Evolutionary conservation across 805 yeast species (phyloP).

Genomic region (Starmerella sp.): DNA sequence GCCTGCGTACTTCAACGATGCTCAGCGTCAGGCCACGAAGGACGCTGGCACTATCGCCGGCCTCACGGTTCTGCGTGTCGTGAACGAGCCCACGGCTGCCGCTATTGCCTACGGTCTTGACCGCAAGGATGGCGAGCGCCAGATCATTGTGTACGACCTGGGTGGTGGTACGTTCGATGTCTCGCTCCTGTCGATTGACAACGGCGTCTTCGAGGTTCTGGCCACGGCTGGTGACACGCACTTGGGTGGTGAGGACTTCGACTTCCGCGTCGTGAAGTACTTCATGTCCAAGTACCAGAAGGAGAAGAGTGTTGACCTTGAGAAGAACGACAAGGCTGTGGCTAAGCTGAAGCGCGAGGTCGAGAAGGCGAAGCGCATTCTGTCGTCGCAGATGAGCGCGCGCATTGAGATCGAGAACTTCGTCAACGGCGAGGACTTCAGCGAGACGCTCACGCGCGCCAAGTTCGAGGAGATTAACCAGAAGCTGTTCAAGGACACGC

Average conservation of each 20-base stretch:
- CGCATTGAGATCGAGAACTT: constrained; percentile 94
- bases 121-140: constrained; percentile 66
- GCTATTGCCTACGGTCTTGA: constrained; percentile 95
- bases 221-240: constrained; percentile 96
- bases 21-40: constrained; percentile 89
- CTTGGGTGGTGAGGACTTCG: constrained; percentile 96
- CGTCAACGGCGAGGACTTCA: constrained; percentile 88
- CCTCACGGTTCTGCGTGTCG: constrained; percentile 74
- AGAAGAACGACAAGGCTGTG: constrained; percentile 71
- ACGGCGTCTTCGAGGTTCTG: constrained; percentile 84
- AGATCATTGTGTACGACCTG: constrained; percentile 82
- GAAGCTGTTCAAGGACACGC: constrained; percentile 84
- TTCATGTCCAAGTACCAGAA: constrained; percentile 77
- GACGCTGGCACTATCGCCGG: constrained; percentile 92
- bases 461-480: constrained; percentile 94
- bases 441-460: constrained; percentile 92
- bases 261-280: constrained; percentile 77
- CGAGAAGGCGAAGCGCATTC: constrained; percentile 94
- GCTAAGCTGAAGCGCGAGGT: constrained; percentile 94
- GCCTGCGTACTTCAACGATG: constrained; percentile 88
- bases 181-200: constrained; percentile 73
- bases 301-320: constrained; percentile 77
- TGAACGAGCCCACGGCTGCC: constrained; percentile 93
- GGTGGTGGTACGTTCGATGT: constrained; percentile 99
- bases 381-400: constrained; percentile 90